These are phyloP conservation scores for Sequoiadendron giganteum DNA, from an alignment of 75 land plant genomes.

Conservation along the genomic window DNA sequence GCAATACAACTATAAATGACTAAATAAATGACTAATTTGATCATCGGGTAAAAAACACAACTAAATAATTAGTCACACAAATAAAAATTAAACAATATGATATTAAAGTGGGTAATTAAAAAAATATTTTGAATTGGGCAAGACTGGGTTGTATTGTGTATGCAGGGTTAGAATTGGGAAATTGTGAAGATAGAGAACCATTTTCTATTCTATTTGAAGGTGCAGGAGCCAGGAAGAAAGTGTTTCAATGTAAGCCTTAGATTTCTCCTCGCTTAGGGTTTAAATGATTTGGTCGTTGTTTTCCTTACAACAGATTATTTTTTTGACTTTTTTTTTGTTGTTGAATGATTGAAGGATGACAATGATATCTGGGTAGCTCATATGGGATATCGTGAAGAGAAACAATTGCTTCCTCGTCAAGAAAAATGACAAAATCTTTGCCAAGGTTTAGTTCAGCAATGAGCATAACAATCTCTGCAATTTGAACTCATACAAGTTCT, in stretches of 20 bases:
- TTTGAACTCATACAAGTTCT: slow-evolving; percentile 72
- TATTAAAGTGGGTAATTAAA: too few species aligned
- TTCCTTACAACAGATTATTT: neutral
- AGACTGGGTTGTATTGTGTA: too few species aligned
- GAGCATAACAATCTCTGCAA: slow-evolving; percentile 92
- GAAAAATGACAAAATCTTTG: slow-evolving; percentile 72
- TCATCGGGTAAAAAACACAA: too few species aligned
- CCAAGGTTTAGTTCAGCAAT: slow-evolving; percentile 72
- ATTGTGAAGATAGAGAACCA: too few species aligned
- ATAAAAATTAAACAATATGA: too few species aligned
- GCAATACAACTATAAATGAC: too few species aligned
- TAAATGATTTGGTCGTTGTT: neutral
- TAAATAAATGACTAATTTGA: too few species aligned
- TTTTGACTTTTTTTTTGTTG: too few species aligned
- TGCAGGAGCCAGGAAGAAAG: neutral
- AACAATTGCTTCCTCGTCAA: slow-evolving; percentile 83
- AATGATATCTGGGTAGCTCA: slow-evolving; percentile 53
- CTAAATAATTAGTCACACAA: too few species aligned
- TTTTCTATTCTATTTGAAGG: neutral
- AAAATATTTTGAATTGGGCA: too few species aligned
- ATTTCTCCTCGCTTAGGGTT: neutral
- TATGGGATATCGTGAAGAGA: slow-evolving; percentile 95
- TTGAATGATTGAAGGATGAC: slow-evolving; percentile 31
- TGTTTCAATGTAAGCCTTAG: neutral
- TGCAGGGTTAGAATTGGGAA: too few species aligned